Base-by-base conservation (phyloP, 192 early-diverging fungal genomes). In the Dispira simplex region DNA sequence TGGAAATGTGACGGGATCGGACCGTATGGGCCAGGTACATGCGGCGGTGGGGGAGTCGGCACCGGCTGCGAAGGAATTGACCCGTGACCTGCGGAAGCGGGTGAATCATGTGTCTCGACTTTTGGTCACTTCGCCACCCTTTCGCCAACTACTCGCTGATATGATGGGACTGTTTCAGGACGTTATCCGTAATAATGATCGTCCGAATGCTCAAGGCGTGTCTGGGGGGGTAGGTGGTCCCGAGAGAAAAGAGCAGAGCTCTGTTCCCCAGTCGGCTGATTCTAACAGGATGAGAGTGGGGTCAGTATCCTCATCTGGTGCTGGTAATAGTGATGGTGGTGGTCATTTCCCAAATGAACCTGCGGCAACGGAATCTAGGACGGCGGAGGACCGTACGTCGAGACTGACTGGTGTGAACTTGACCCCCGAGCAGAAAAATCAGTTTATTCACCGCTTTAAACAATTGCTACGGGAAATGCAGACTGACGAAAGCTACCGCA, bases 61-160 rank as follows among this genome's bases (percentile, higher is more conserved):
- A 1, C 3, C 10, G 14, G 32, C 32, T 3, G 2, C 16, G 1
- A 16, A 23, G 16, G 14, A 60, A 16, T 2, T 60, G 39, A 44
- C 32, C 58, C 11, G 21, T 11, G 2, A 43, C 39, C 58, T 60
- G 25, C 32, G 14, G 32, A 2, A 44, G 39, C 58, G 27, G 26
- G 27, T 60, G 21, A 60, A 18, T 3, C 60, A 78, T 44, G 68
- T 80, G 21, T 69, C 73, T 28, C 69, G 68, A 21, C 63, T 75
- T 20, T 63, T 77, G 49, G 69, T 79, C 8, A 68, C 75, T 21
- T 77, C 75, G 12, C 25, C 63, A 6, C 73, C 80, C 62, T 81
- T 81, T 69, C 71, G 80, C 20, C 51, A 57, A 18, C 58, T 79
- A 12, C 48, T 79, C 11, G 68, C 28, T 62, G 80, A 81, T 44